These are phyloP conservation scores for Penicillium riverlandense DNA, from an alignment of 495 filamentous ascomycete species.

Conservation along the genomic window DNA sequence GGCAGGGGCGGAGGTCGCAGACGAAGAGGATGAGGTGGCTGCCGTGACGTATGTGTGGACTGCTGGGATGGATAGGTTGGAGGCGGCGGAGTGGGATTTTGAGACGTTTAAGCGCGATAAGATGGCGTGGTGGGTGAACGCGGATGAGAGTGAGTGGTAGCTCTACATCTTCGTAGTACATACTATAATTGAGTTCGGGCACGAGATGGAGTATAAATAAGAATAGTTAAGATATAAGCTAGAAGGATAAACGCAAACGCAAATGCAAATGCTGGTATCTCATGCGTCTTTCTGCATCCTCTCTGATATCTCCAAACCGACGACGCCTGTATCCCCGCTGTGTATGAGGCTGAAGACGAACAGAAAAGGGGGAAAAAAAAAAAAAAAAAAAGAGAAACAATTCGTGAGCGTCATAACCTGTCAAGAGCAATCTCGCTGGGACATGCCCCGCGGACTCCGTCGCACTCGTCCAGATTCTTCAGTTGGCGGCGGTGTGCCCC, in stretches of 20 bases:
- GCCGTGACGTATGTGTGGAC: constrained; percentile 76
- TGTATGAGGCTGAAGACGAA: no score
- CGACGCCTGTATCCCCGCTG: no score
- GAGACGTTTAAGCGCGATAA: constrained; percentile 64
- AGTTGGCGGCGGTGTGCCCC: constrained; percentile 11
- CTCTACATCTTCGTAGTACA: no score
- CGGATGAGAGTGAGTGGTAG: constrained; percentile 32
- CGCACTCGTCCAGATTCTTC: background rate
- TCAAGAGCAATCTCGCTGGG: constrained; percentile 1
- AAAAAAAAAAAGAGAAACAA: constrained; percentile 1
- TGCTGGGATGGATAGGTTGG: constrained; percentile 40
- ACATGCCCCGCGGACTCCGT: constrained; percentile 2
- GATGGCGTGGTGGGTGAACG: constrained; percentile 46
- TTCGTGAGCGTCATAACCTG: background rate
- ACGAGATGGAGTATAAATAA: no score
- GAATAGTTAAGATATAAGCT: background rate
- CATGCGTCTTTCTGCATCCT: constrained; percentile 8
- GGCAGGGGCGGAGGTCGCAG: constrained; percentile 19
- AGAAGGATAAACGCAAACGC: background rate
- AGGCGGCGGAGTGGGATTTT: constrained; percentile 75
- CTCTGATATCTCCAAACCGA: no score
- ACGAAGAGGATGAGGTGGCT: constrained; percentile 45
- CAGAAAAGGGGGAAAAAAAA: constrained; percentile 2
- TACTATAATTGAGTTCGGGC: no score
- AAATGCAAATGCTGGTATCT: constrained; percentile 19